Evolutionary conservation across 2,329 filamentous ascomycete genomes (phyloP).

Genomic region (Triangularia verruculosa): DNA sequence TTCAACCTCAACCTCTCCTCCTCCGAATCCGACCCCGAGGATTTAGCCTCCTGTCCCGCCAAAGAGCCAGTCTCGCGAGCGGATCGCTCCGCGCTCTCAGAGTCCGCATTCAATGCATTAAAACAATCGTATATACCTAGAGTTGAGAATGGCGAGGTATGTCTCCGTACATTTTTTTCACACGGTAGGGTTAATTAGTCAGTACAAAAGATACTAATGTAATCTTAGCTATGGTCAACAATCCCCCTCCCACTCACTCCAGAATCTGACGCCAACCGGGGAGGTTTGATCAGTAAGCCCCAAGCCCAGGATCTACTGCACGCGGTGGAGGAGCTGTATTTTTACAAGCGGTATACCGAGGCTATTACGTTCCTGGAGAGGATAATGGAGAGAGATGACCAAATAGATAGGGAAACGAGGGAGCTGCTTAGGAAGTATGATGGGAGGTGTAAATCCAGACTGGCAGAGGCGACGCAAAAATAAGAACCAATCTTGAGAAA

Average conservation of each 20-base stretch:
- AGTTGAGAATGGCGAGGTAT: slow-evolving; percentile 54
- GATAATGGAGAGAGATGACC: slow-evolving; percentile 34
- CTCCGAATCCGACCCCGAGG: slow-evolving; percentile 34
- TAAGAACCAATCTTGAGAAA: not conserved
- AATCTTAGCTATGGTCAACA: slow-evolving; percentile 43
- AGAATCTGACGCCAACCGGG: slow-evolving; percentile 9
- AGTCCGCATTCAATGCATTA: slow-evolving; percentile 44
- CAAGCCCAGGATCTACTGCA: slow-evolving; percentile 51
- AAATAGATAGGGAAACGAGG: slow-evolving; percentile 44
- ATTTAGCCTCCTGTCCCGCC: slow-evolving; percentile 20
- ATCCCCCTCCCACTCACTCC: slow-evolving; percentile 41
- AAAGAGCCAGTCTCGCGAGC: slow-evolving; percentile 13
- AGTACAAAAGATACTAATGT: not conserved
- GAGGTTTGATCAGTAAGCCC: slow-evolving; percentile 39
- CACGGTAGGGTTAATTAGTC: no score
- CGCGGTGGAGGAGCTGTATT: slow-evolving; percentile 58
- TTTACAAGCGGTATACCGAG: slow-evolving; percentile 46
- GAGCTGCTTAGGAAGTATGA: slow-evolving; percentile 43
- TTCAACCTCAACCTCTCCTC: slow-evolving; percentile 39
- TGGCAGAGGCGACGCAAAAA: not conserved
- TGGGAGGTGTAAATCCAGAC: slow-evolving; percentile 39
- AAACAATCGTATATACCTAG: slow-evolving; percentile 46
- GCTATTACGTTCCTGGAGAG: slow-evolving; percentile 41
- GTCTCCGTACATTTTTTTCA: slow-evolving; percentile 18
- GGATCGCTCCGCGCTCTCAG: slow-evolving; percentile 41